Conservation (phyloP, 1,139 yeast genomes). For the Pichia sp. region DNA sequence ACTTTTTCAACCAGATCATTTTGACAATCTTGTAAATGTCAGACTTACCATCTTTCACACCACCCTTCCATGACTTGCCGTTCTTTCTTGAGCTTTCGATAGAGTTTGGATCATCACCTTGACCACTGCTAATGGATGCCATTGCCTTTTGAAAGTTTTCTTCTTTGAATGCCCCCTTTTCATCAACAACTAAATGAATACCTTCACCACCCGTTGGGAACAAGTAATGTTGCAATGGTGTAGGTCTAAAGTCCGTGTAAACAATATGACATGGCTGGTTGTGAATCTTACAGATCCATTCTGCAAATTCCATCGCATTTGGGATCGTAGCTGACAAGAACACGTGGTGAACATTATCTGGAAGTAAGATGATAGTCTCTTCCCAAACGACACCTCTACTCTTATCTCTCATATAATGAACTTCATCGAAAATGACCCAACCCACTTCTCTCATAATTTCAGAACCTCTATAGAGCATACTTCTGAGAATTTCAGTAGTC, state of each 20-base stretch:
- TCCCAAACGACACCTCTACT: slow-evolving; percentile 99
- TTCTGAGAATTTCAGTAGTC: slow-evolving; percentile 95
- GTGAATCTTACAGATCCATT: slow-evolving; percentile 95
- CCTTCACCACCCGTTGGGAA: slow-evolving; percentile 99
- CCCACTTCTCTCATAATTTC: slow-evolving; percentile 95
- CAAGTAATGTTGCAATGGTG: slow-evolving; percentile 93
- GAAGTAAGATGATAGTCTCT: slow-evolving; percentile 93
- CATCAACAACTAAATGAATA: slow-evolving; percentile 94
- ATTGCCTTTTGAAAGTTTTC: slow-evolving; percentile 98
- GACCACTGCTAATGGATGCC: slow-evolving; percentile 79
- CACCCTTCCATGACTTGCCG: slow-evolving; percentile 85
- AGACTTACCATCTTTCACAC: slow-evolving; percentile 67
- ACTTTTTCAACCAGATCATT: slow-evolving; percentile 94
- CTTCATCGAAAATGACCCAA: slow-evolving; percentile 95
- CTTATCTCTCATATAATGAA: slow-evolving; percentile 93
- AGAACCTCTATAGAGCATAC: slow-evolving; percentile 95
- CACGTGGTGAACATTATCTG: slow-evolving; percentile 89
- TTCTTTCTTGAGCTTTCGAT: slow-evolving; percentile 45
- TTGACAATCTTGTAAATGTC: slow-evolving; percentile 96
- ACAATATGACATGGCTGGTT: slow-evolving; percentile 98
- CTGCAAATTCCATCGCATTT: slow-evolving; percentile 94
- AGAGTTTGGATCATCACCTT: slow-evolving; percentile 78
- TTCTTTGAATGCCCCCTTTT: slow-evolving; percentile 91
- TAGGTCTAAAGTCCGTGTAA: slow-evolving; percentile 97
- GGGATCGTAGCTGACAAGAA: slow-evolving; percentile 95